Conservation (phyloP, 2,329 filamentous ascomycete genomes). For the Metarhizium humberi region DNA sequence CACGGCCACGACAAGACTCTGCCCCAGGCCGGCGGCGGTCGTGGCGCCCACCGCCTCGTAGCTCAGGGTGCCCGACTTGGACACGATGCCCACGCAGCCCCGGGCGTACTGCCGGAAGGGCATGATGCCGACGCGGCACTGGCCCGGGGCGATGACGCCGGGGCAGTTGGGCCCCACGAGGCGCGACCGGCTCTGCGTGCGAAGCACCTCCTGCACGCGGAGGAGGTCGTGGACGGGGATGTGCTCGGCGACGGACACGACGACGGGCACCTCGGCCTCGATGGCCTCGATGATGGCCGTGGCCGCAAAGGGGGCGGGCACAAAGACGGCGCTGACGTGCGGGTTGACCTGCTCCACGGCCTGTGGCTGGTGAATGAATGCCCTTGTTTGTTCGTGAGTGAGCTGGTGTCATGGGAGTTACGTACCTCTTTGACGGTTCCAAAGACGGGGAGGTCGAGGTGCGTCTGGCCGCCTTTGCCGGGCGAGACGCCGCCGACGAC, state of each 20-base stretch:
- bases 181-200: slow-evolving; percentile 61
- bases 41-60: slow-evolving; percentile 73
- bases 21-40: slow-evolving; percentile 63
- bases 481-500: slow-evolving; percentile 30
- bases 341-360: slow-evolving; percentile 32
- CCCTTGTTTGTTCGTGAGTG: neutral
- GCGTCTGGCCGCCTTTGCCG: slow-evolving; percentile 22
- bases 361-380: slow-evolving; percentile 10
- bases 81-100: slow-evolving; percentile 64
- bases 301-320: slow-evolving; percentile 57
- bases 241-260: slow-evolving; percentile 73
- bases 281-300: slow-evolving; percentile 65
- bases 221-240: slow-evolving; percentile 72
- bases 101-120: slow-evolving; percentile 32
- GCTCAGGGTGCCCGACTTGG: slow-evolving; percentile 72
- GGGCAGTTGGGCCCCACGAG: slow-evolving; percentile 76
- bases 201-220: slow-evolving; percentile 57
- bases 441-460: slow-evolving; percentile 27
- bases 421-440: slow-evolving; percentile 22
- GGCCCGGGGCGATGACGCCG: slow-evolving; percentile 67
- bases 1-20: slow-evolving; percentile 69
- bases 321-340: slow-evolving; percentile 65
- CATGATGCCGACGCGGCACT: slow-evolving; percentile 43
- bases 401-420: neutral
- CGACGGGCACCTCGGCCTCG: slow-evolving; percentile 66